phyloP scores from a whole-genome alignment of 1,139 yeast species.

The Saccharomyces hybrid region DNA sequence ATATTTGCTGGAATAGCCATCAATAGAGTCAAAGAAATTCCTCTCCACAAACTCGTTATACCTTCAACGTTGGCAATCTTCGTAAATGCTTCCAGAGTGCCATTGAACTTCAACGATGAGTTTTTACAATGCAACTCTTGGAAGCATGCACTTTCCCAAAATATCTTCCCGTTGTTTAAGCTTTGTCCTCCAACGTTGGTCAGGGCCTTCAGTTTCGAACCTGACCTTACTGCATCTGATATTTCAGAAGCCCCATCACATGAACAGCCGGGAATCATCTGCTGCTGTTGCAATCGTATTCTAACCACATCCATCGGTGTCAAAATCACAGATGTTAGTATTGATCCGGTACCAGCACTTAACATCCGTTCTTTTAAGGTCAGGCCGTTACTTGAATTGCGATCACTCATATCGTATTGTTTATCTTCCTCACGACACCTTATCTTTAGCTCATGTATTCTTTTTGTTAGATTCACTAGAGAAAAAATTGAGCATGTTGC shows the following conservation, averaged over 20 bases:
- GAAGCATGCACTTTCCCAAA: conserved; percentile 37
- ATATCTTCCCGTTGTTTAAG: conserved; percentile 26
- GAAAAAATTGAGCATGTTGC: not conserved
- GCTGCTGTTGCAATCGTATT: conserved; percentile 86
- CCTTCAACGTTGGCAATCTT: conserved; percentile 72
- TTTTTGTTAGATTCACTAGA: not conserved
- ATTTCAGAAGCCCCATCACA: conserved; percentile 21
- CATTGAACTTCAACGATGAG: conserved; percentile 31
- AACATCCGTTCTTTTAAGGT: conserved; percentile 52
- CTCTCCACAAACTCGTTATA: conserved; percentile 73
- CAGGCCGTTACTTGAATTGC: conserved; percentile 6
- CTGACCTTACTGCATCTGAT: conserved; percentile 13
- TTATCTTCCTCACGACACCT: not conserved
- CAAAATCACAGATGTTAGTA: conserved; percentile 76
- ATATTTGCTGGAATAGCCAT: conserved; percentile 94
- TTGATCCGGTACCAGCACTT: conserved; percentile 86
- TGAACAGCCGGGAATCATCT: conserved; percentile 42
- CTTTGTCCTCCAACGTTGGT: conserved; percentile 6
- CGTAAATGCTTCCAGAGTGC: conserved; percentile 68
- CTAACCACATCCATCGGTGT: conserved; percentile 95
- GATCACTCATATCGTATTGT: not conserved
- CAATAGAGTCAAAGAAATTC: conserved; percentile 68
- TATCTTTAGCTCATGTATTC: not conserved
- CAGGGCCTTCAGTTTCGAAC: conserved; percentile 3
- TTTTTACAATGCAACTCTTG: conserved; percentile 24